Conservation (phyloP, 2,329 filamentous ascomycete genomes). For the Sphaerulina vaccinii region DNA sequence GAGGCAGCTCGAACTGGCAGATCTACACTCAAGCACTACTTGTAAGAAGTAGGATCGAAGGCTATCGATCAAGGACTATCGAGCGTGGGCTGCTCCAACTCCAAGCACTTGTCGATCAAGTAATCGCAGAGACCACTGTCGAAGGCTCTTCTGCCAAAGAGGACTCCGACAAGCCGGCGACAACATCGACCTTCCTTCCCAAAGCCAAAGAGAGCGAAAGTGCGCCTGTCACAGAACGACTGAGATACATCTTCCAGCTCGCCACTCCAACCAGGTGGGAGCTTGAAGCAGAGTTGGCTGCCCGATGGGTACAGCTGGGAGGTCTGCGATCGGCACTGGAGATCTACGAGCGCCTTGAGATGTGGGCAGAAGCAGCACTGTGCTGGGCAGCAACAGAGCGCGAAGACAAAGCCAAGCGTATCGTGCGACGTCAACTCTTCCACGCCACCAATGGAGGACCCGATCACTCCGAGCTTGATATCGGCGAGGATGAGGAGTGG, state of each 20-base stretch:
- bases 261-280: conserved; percentile 88
- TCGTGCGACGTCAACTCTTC: conserved; percentile 79
- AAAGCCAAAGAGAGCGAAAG: conserved; percentile 72
- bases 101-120: conserved; percentile 92
- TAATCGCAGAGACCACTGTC: conserved; percentile 73
- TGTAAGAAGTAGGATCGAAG: conserved; percentile 84
- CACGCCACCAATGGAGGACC: conserved; percentile 54
- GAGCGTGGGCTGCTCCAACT: conserved; percentile 89
- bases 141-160: conserved; percentile 21
- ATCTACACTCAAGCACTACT: conserved; percentile 92
- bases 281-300: conserved; percentile 86
- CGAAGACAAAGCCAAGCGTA: conserved; percentile 76
- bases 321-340: conserved; percentile 87
- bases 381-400: conserved; percentile 77
- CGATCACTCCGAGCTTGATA: conserved; percentile 38
- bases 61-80: conserved; percentile 80
- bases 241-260: conserved; percentile 81
- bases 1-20: conserved; percentile 95
- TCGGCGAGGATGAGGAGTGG: conserved; percentile 49
- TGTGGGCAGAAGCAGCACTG: conserved; percentile 93
- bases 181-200: conserved; percentile 70
- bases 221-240: conserved; percentile 70
- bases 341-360: conserved; percentile 87
- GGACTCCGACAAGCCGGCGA: conserved; percentile 50
- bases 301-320: conserved; percentile 86